A percentile compares a stretch with the other conserved stretches of the same genome.
Evolutionary conservation across 2,329 filamentous ascomycete species (phyloP).

Genomic region (Keithomyces neogunnii): DNA sequence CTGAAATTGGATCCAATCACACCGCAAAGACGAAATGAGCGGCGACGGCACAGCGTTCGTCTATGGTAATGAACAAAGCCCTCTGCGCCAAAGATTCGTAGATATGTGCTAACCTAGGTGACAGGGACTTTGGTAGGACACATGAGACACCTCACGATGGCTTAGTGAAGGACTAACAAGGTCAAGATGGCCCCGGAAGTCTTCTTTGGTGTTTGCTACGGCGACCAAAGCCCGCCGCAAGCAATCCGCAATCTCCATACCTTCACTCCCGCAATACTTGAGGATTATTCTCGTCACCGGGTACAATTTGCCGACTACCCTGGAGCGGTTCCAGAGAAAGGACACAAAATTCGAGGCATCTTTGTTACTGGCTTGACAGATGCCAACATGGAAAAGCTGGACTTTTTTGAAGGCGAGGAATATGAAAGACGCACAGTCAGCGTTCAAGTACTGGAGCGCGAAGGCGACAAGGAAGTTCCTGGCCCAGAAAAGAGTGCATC

Average conservation of each 20-base stretch:
- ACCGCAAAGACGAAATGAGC: conserved; percentile 24
- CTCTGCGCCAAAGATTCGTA: not conserved
- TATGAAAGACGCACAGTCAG: conserved; percentile 52
- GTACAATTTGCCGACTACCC: conserved; percentile 72
- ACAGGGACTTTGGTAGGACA: conserved; percentile 27
- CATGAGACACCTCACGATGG: not conserved
- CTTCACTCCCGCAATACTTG: conserved; percentile 68
- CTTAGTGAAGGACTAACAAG: conserved; percentile 13
- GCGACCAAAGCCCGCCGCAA: conserved; percentile 38
- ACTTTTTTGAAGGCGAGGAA: conserved; percentile 72
- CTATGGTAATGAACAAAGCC: conserved; percentile 35
- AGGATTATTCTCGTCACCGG: conserved; percentile 60
- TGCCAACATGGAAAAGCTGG: conserved; percentile 65
- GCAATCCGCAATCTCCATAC: conserved; percentile 46
- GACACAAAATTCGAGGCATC: conserved; percentile 61
- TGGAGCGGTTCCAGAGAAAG: conserved; percentile 53
- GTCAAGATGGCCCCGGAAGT: conserved; percentile 71
- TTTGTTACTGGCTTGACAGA: conserved; percentile 71
- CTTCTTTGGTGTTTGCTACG: conserved; percentile 78
- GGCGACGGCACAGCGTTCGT: conserved; percentile 44
- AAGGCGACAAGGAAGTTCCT: conserved; percentile 28
- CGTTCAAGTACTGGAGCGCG: conserved; percentile 42
- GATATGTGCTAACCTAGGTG: not conserved
- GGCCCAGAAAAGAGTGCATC: conserved; percentile 43
- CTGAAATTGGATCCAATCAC: too few species aligned